These are phyloP conservation scores for Trametes polyzona DNA, from an alignment of 1,284 basidiomycete genomes.

Conservation along the genomic window DNA sequence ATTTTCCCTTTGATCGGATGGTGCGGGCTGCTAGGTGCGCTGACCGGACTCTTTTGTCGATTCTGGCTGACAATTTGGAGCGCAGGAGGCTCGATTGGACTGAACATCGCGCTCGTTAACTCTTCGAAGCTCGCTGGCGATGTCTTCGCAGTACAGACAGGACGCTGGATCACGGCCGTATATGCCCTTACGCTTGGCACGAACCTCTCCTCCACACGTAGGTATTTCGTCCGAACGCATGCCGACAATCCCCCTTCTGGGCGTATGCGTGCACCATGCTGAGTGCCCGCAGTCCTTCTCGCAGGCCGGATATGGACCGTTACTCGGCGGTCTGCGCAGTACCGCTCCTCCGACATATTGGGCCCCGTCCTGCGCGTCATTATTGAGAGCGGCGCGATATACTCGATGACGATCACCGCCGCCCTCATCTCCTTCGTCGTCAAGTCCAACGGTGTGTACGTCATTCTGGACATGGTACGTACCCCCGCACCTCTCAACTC, in stretches of 20 bases:
- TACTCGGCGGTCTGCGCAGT: conserved; percentile 27
- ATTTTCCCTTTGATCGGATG: conserved; percentile 32
- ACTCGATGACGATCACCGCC: conserved; percentile 38
- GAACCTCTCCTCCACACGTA: conserved; percentile 38
- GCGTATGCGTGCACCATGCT: no score
- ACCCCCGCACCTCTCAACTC: no score
- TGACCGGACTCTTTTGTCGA: neutral
- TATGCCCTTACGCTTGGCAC: conserved; percentile 35
- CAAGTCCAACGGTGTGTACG: conserved; percentile 36
- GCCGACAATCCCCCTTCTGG: no score
- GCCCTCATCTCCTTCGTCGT: conserved; percentile 38
- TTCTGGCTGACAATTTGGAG: neutral
- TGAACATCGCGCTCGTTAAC: conserved; percentile 23
- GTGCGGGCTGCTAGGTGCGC: conserved; percentile 28
- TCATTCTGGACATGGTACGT: conserved; percentile 39
- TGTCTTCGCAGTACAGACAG: conserved; percentile 28
- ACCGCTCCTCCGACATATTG: conserved; percentile 23
- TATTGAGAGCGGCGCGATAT: conserved; percentile 39
- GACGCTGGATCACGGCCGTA: conserved; percentile 37
- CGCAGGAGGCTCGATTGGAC: conserved; percentile 16
- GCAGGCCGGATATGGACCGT: conserved; percentile 35
- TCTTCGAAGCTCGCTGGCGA: conserved; percentile 23
- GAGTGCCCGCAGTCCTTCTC: conserved; percentile 35
- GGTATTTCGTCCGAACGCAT: neutral
- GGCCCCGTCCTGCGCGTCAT: conserved; percentile 36